Evolutionary conservation across 352 stramenopile species (phyloP).

Genomic region (Phytophthora ramorum): DNA sequence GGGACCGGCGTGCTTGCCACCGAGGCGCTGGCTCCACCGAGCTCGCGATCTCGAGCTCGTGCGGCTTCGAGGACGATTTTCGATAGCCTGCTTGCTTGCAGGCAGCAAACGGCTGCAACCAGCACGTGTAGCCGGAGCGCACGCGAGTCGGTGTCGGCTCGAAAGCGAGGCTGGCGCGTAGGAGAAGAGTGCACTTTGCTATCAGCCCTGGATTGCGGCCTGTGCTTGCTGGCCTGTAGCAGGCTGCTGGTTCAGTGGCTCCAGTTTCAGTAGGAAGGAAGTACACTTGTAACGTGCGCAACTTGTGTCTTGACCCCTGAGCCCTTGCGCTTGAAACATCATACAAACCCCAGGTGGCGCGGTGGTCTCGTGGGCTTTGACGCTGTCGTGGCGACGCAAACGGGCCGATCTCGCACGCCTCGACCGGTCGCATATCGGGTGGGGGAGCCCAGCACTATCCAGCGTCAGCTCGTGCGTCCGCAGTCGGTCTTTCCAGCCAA

Average conservation of each 20-base stretch:
- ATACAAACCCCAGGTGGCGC: constrained; percentile 26
- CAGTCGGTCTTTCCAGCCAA: constrained; percentile 45
- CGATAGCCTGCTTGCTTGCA: not conserved
- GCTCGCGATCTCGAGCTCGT: constrained; percentile 9
- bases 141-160: not conserved
- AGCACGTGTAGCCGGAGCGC: constrained; percentile 1
- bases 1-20: constrained; percentile 14
- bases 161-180: constrained; percentile 1
- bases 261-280: constrained; percentile 27
- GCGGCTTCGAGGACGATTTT: constrained; percentile 3
- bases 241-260: constrained; percentile 2
- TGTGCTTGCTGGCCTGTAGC: no score
- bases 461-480: constrained; percentile 21
- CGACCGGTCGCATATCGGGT: constrained; percentile 20
- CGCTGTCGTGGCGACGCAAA: constrained; percentile 28
- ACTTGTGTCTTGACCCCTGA: constrained; percentile 17
- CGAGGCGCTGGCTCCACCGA: constrained; percentile 19
- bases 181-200: constrained; percentile 1
- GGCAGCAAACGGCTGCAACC: constrained; percentile 3
- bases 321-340: constrained; percentile 16
- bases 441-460: constrained; percentile 22
- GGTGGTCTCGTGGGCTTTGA: constrained; percentile 2
- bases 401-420: constrained; percentile 10
- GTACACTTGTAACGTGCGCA: constrained; percentile 13
- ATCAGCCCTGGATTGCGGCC: constrained; percentile 3